phyloP scores from a whole-genome alignment of 2,329 filamentous ascomycete species.

The Cladosporium sphaerospermum region DNA sequence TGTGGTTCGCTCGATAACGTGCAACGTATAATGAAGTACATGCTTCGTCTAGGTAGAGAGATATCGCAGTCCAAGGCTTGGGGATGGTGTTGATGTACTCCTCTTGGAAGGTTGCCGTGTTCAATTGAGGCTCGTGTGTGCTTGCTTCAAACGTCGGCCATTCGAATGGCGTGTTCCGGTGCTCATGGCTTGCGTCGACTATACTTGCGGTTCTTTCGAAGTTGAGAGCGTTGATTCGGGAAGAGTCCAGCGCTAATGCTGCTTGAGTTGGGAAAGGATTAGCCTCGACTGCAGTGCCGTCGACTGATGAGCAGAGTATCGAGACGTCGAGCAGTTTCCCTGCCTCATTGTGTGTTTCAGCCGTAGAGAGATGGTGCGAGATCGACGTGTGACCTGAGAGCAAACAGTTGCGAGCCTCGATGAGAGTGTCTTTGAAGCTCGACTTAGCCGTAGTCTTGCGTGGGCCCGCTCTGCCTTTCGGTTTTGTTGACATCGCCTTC shows the following conservation, averaged over 20 bases:
- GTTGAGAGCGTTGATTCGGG: slow-evolving; percentile 61
- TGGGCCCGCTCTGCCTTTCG: background rate
- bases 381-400: background rate
- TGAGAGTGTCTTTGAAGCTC: background rate
- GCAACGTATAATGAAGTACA: slow-evolving; percentile 81
- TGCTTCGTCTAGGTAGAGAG: slow-evolving; percentile 74
- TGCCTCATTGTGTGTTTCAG: slow-evolving; percentile 5
- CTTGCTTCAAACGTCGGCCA: slow-evolving; percentile 30
- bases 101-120: slow-evolving; percentile 54
- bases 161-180: slow-evolving; percentile 31
- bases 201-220: slow-evolving; percentile 55
- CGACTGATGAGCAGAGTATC: background rate
- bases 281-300: background rate
- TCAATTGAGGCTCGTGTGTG: slow-evolving; percentile 19
- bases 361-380: background rate
- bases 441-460: background rate
- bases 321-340: background rate
- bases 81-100: slow-evolving; percentile 85
- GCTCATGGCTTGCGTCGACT: slow-evolving; percentile 41
- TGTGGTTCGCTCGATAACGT: slow-evolving; percentile 68
- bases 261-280: background rate
- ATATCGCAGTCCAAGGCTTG: slow-evolving; percentile 74
- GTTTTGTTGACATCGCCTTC: background rate
- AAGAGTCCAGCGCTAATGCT: background rate
- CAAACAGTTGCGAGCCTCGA: slow-evolving; percentile 3